Evolutionary conservation across 208 protist species (phyloP).

Genomic region (Crithidia acanthocephali): DNA sequence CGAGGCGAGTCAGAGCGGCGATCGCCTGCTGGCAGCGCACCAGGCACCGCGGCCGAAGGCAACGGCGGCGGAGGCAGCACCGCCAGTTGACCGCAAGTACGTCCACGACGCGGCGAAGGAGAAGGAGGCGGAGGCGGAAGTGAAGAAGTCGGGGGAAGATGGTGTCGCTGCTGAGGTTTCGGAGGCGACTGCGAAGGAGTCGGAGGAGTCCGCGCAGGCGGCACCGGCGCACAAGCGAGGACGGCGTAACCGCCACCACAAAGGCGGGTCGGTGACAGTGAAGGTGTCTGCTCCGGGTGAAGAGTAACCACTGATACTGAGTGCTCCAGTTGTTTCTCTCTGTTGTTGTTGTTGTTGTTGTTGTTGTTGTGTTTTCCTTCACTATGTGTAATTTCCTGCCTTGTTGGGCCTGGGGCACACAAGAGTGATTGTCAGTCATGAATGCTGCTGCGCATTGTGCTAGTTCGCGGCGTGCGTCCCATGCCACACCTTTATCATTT

Average conservation of each 20-base stretch:
- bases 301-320: no score
- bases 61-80: neutral
- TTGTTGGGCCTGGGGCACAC: no score
- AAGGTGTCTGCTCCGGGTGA: neutral
- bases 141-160: neutral
- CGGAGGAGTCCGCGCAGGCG: neutral
- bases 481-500: no score
- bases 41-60: neutral
- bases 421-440: no score
- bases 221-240: slow-evolving; percentile 1
- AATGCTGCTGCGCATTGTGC: no score
- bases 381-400: no score
- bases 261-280: slow-evolving; percentile 1
- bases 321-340: no score
- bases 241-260: slow-evolving; percentile 10
- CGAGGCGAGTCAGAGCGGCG: neutral
- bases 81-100: neutral
- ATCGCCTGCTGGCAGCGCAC: neutral
- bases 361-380: no score
- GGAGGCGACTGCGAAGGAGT: neutral
- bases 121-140: neutral
- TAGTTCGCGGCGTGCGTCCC: no score
- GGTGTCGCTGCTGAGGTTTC: no score
- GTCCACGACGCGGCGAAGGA: neutral
- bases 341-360: no score